Evolutionary conservation across 331 rosid species (phyloP).

Genomic region (Malus hybrid): DNA sequence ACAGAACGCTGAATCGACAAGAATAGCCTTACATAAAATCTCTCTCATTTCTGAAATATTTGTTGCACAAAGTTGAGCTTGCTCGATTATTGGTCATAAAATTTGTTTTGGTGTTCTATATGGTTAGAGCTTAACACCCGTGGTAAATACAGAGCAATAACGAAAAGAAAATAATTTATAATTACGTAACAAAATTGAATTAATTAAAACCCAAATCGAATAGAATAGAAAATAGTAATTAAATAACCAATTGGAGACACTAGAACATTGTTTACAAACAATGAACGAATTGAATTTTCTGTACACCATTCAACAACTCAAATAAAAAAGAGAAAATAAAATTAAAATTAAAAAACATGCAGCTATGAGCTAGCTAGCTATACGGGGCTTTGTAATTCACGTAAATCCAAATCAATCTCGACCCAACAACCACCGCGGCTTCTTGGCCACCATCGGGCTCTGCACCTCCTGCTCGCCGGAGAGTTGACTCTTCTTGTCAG

Average conservation of each 20-base stretch:
- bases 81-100: not conserved
- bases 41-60: no score
- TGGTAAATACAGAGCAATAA: no score
- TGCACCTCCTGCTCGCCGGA: slow-evolving; percentile 68
- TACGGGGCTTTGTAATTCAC: not conserved
- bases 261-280: not conserved
- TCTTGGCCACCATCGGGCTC: slow-evolving; percentile 70
- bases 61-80: no score
- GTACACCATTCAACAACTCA: slow-evolving; percentile 2
- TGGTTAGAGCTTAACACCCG: not conserved
- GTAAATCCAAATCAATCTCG: slow-evolving; percentile 1
- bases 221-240: not conserved
- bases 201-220: no score
- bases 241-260: not conserved
- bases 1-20: no score
- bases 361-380: not conserved
- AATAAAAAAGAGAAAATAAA: not conserved
- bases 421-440: slow-evolving; percentile 30
- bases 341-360: not conserved
- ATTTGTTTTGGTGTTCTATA: not conserved
- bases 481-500: slow-evolving; percentile 19
- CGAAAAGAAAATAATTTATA: no score
- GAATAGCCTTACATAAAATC: no score
- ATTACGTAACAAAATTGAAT: no score
- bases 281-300: slow-evolving; percentile 6